phyloP scores from a whole-genome alignment of 2,329 filamentous ascomycete species.

The Capronia coronata region DNA sequence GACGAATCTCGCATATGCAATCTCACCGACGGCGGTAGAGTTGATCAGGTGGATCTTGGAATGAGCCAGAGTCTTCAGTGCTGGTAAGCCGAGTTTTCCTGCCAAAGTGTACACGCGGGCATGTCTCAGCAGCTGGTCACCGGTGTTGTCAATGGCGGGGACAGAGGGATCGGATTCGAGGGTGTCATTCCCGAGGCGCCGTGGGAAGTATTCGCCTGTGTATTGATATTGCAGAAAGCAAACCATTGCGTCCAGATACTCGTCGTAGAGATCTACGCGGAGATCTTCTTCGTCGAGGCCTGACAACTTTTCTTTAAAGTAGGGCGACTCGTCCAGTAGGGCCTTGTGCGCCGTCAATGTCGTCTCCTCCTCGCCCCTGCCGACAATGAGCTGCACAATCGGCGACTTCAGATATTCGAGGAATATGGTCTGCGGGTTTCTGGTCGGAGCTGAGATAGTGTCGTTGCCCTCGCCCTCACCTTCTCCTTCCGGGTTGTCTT shows the following conservation, averaged over 20 bases:
- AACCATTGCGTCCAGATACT: slow-evolving; percentile 66
- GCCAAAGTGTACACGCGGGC: slow-evolving; percentile 85
- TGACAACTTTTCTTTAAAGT: slow-evolving; percentile 44
- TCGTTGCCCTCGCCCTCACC: slow-evolving; percentile 24
- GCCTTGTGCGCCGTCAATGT: slow-evolving; percentile 73
- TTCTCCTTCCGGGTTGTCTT: slow-evolving; percentile 15
- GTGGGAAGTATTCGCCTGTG: slow-evolving; percentile 78
- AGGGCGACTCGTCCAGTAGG: slow-evolving; percentile 67
- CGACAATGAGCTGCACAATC: slow-evolving; percentile 61
- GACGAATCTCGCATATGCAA: slow-evolving; percentile 84
- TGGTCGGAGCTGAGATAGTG: neutral
- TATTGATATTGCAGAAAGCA: slow-evolving; percentile 80
- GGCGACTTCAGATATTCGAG: slow-evolving; percentile 59
- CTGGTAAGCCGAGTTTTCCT: slow-evolving; percentile 63
- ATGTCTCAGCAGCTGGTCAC: slow-evolving; percentile 77
- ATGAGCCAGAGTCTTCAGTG: slow-evolving; percentile 69
- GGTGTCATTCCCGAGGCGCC: slow-evolving; percentile 51
- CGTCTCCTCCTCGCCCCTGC: slow-evolving; percentile 53
- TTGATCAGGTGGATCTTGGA: slow-evolving; percentile 90
- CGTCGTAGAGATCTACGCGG: slow-evolving; percentile 57
- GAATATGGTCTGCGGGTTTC: slow-evolving; percentile 30
- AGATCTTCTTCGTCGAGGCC: slow-evolving; percentile 12
- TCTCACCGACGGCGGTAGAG: slow-evolving; percentile 81
- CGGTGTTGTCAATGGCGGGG: slow-evolving; percentile 66
- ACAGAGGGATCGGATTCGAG: slow-evolving; percentile 63